Percentiles rank a stretch among this genome's conserved stretches.
Evolutionary conservation across 2,329 filamentous ascomycete genomes (phyloP).

Genomic region (Pyrenophora tritici-repentis): DNA sequence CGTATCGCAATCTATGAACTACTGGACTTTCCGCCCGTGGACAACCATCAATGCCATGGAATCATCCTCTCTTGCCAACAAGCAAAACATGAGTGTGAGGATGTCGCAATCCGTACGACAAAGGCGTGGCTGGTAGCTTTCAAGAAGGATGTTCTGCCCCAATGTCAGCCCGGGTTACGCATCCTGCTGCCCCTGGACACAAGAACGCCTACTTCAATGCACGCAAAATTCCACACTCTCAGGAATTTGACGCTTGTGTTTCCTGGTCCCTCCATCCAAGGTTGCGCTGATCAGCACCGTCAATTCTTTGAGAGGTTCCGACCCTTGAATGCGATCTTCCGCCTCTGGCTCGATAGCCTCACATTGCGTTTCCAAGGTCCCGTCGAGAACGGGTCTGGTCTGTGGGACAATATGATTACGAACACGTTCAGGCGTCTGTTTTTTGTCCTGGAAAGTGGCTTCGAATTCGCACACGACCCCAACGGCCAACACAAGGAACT

Average conservation of each 20-base stretch:
- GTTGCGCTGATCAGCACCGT: not conserved
- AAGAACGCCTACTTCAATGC: not conserved
- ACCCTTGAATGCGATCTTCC: conserved; percentile 3
- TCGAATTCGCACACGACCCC: conserved; percentile 3
- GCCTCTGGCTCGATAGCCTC: conserved; percentile 1
- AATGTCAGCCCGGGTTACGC: not conserved
- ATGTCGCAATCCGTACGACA: not conserved
- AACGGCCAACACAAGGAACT: not conserved
- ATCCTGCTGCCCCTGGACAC: not conserved
- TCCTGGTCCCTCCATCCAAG: not conserved
- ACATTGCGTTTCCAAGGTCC: conserved; percentile 1
- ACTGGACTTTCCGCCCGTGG: conserved; percentile 1
- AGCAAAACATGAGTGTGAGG: conserved; percentile 2
- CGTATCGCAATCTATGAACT: conserved; percentile 2
- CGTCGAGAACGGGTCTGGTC: not conserved
- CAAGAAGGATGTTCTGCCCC: not conserved
- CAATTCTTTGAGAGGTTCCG: not conserved
- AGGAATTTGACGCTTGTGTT: not conserved
- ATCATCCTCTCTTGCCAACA: not conserved
- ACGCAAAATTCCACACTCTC: conserved; percentile 1
- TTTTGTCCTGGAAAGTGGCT: conserved; percentile 1
- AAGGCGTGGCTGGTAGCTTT: not conserved
- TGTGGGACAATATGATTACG: no score
- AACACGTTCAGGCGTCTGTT: not conserved
- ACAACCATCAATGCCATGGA: not conserved